These are phyloP conservation scores for Kentomonas sorsogonicus DNA, from an alignment of 208 protist genomes.

Conservation along the genomic window DNA sequence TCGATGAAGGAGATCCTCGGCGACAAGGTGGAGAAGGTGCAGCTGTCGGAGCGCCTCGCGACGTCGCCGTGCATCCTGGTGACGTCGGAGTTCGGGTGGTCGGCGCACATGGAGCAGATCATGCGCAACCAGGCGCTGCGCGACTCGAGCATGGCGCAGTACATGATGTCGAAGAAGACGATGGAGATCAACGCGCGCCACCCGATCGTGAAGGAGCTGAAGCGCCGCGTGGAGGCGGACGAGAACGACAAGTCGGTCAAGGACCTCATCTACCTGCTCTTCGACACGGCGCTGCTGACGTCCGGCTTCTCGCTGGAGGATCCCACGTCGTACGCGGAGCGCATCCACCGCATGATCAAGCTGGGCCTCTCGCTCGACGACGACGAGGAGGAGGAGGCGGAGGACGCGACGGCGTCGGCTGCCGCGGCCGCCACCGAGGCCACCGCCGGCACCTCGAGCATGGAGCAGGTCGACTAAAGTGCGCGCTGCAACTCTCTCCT, in stretches of 20 bases:
- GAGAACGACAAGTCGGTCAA: constrained; percentile 96
- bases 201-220: constrained; percentile 94
- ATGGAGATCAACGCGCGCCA: constrained; percentile 98
- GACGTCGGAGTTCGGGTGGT: constrained; percentile 98
- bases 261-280: constrained; percentile 97
- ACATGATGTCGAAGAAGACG: constrained; percentile 99
- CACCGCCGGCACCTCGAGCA: too few species aligned
- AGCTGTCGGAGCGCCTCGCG: constrained; percentile 92
- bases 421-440: constrained; percentile 47
- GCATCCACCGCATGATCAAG: constrained; percentile 99
- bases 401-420: constrained; percentile 19
- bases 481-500: too few species aligned
- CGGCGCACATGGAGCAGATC: constrained; percentile 99
- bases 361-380: constrained; percentile 94
- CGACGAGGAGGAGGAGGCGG: constrained; percentile 38
- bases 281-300: constrained; percentile 96
- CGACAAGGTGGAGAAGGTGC: constrained; percentile 99
- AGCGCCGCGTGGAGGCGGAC: constrained; percentile 90
- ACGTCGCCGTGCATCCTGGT: constrained; percentile 97
- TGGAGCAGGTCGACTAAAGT: too few species aligned
- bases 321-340: constrained; percentile 87
- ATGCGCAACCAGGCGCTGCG: constrained; percentile 99
- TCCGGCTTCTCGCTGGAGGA: constrained; percentile 98
- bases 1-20: constrained; percentile 98
- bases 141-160: constrained; percentile 93